Base-by-base conservation (phyloP, 805 yeast genomes). In the Candida maltosa region DNA sequence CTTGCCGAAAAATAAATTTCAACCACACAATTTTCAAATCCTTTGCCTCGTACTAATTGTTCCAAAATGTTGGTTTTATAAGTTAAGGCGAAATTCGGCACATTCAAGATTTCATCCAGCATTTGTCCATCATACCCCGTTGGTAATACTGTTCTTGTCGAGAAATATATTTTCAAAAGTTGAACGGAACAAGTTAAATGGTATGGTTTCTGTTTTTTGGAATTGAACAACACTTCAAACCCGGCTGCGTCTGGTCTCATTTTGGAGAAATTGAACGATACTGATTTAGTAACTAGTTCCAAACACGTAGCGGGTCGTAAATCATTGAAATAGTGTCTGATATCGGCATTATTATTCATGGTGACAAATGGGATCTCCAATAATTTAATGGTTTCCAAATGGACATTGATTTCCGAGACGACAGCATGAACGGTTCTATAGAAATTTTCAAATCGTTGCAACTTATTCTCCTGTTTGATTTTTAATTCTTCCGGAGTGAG, bases 1-100 rank as follows among this genome's bases (percentile, higher is more conserved):
- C 62, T 55, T 14, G 63, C 56, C 0, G 72, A 56, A 18, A 58
- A 48, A 41, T 59, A 65, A 6, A 63, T 36, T 40, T 68, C 73
- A 16, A 65, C 39, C 2, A 60, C 56, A 35, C 63, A 60, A 30
- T 61, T 51, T 36, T 60, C 55, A 40, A 65, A 61, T 1, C 71
- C 71, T 22, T 45, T 43, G 0, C 65, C 70, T 28, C 47, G 43
- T 4, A 58, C 52, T 26, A 68, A 42, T 26, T 52, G 54, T 35
- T 60, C 58, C 8, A 60, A 44, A 6, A 62, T 42, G 34, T 68
- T 68, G 1, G 69, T 52, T 36, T 60, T 65, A 43, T 52, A 48
- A 9, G 63, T 63, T 32, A 58, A 40, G 11, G 62, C 52, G 40
- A 50, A 54, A 39, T 57, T 63, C 1, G 72, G 73, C 2, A 65